Base-by-base conservation (phyloP, 2,329 filamentous ascomycete species). In the Paracoccidioides lutzii region DNA sequence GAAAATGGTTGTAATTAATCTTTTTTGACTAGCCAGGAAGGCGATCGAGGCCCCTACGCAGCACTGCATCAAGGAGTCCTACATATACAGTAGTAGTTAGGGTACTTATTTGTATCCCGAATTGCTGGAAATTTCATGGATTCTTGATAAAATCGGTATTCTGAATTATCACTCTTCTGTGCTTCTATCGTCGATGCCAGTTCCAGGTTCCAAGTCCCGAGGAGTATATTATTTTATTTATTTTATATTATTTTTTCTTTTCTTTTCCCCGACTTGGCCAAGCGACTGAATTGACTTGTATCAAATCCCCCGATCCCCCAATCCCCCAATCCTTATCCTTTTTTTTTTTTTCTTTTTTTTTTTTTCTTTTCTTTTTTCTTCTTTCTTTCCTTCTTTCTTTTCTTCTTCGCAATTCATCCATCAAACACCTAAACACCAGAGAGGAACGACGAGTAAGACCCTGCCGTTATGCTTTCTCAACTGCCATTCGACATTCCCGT, bases 311-410 rank as follows among this genome's bases (percentile, higher is more conserved):
- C 10, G 1, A 48, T 9, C n/a, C 5, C n/a, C 43, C 22, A 22
- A 22, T 22, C 22, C n/a, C 43, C 22, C 10, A 3, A 48, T 9
- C n/a, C 5, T 6, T 4, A 3, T 33, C 10, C 5, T 9, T 28
- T 8, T 28, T 10, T 28, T 22, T 44, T 5, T 42, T 2, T 12
- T 8, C 12, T 42, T 5, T 14, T 5, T 42, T n/a, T 8, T 14
- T 42, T 42, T 42, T 42, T 41, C 28, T 22, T 40, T 14, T 28
- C 15, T 32, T 30, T 33, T 40, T 37, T 49, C 55, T 41, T 22
- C 55, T 56, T 54, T 43, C 42, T 53, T 54, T 52, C 51, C 51
- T 40, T 55, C 41, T 43, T 54, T 41, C 33, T 52, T 40, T 14
- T 44, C 38, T 32, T 33, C n/a, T 32, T 41, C 35, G 9, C 4